Base-by-base conservation (phyloP, 371 early-diverging fungal species). In the Mortierella sp. region DNA sequence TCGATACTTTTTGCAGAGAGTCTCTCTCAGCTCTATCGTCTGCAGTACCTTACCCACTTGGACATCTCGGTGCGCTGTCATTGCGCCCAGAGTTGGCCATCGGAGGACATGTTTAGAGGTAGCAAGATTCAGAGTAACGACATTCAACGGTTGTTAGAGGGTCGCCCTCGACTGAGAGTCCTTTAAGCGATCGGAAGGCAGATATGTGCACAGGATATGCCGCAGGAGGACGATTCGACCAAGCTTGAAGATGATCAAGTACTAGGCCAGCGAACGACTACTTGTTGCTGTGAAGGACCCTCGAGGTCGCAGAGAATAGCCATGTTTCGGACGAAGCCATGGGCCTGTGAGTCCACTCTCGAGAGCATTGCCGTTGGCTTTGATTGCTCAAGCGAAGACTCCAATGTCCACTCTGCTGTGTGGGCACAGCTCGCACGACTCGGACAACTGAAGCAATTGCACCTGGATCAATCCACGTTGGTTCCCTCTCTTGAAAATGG, bases 331-430 rank as follows among this genome's bases (percentile, higher is more conserved):
- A 37, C 14, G 37, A 6, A 14, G 37, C 37, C 37, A 8, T 37
- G 37, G 37, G 37, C 37, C 6, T 37, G 37, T 37, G 37, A 37
- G 14, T 37, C 37, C 37, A 37, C 37, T 6, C 37, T 37, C 6
- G 37, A 37, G 37, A 37, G 9, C 9, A n/a, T 17, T 14, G 14
- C 31, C 46, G 24, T 53, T 37, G 37, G 37, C 9, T 37, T 37
- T 6, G 37, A 8, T 6, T 37, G 6, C 9, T 37, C 37, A 14
- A 37, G 9, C 6, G 14, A 6, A 14, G 37, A 37, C 9, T 14
- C 37, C 34, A 53, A 24, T 31, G 34, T 53, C 53, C 39, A 53
- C 32, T 23, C 34, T 37, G 21, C 39, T 31, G 53, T 53, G 21
- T 53, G 53, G 34, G 26, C 53, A 31, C 26, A 37, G 14, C 14